Base-by-base conservation (phyloP, 139 green algal genomes). In the Asterochloris sp. region DNA sequence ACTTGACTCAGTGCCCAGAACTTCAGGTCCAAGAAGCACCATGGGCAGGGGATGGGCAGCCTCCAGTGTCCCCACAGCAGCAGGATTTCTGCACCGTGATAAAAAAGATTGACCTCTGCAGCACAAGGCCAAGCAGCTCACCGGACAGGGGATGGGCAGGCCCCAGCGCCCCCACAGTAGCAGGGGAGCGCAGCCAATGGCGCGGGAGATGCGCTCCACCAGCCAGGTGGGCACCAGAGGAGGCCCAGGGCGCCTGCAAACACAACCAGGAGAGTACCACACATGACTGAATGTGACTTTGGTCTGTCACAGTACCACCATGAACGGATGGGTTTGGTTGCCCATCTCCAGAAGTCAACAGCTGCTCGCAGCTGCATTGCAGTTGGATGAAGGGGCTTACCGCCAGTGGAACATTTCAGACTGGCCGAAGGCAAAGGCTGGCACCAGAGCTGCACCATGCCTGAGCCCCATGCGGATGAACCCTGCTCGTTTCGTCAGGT, bases 401-500 rank as follows among this genome's bases (percentile, higher is more conserved):
- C 38, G 13, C 86, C 87, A 94, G 63, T 62, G 83, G 89, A 94
- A 98, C 0, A 89, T 82, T 0, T 90, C 76, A 4, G 83, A 92
- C 88, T 98, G 96, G n/a, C 94, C 95, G 81, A 98, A 98, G 0
- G 86, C 87, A 88, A 95, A 98, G 23, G 91, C 91, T 12, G 95
- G 95, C 67, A 98, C 84, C 10, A 98, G 68, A 8, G 89, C 83
- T 29, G 87, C 87, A 0, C 91, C 92, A 16, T 81, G 74, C 78
- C 93, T 86, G 71, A 97, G 84, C 16, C 93, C 94, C 38, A 97
- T 67, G 24, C 86, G 83, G 12, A 98, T 85, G 81, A 98, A 98
- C 62, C 94, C 94, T 23, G 81, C 85, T 63, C 95, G 81, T 29
- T 88, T 76, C 10, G 78, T 78, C 12, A 98, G 81, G 74, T 91